Evolutionary conservation across 2,329 filamentous ascomycete species (phyloP), one percentile per base, ranked within the genome.

Genomic region (Cercospora sesami): DNA sequence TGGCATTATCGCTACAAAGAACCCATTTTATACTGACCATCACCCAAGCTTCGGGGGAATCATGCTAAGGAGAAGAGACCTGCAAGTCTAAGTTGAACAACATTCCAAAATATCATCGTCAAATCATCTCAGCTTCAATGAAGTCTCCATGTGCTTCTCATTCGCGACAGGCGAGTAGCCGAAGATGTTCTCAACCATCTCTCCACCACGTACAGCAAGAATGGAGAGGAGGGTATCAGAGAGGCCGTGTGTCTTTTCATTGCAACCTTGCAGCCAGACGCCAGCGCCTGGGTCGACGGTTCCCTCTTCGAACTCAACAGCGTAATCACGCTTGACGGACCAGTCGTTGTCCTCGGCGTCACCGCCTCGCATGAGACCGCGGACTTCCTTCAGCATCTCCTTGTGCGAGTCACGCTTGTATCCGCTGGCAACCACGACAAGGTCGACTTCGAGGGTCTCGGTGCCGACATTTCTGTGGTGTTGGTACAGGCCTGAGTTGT

Each of bases 231-330:
- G 66, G 1, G 78, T 76, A 66, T 80, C 79, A 28, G 78, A 79
- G n/a, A 94, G 91, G 68, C 94, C 94, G 79, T 98, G 94, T 36
- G 93, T 96, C 69, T 86, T 88, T 83, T 98, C 94, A 78, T 93
- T 96, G 82, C 94, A 97, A 33, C 94, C 94, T 79, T 98, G 95
- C 74, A 98, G 84, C 90, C 92, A 98, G 67, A 98, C 85, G 3
- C 94, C 94, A 14, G 92, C 90, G 55, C 89, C 87, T 0, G 85
- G 77, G n/a, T 88, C 86, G 36, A 98, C 90, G 59, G 86, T 84
- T 31, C 86, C 89, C 1, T 86, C 82, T 60, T 86, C 84, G 77
- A 96, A 93, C 67, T 89, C 82, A 60, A 97, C 87, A 62, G 86
- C 86, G 80, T 98, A 98, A 78, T 97, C 87, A 63, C 94, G 86